phyloP scores from a whole-genome alignment of 2,329 filamentous ascomycete genomes.

The Fusarium hostae region DNA sequence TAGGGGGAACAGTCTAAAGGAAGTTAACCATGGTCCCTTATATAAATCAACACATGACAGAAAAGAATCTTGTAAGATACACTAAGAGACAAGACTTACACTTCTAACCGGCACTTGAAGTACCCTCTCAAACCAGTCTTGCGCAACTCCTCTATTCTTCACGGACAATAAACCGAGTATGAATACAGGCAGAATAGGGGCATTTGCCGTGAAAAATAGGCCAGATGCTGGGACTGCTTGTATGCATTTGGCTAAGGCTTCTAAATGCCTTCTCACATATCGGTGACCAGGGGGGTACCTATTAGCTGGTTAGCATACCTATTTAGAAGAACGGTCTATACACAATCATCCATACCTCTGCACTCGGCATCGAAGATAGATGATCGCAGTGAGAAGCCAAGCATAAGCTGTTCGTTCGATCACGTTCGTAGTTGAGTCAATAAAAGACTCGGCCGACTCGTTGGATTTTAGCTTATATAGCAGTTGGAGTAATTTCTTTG shows the following conservation, averaged over 20 bases:
- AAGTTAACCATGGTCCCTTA: background rate
- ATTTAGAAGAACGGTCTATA: background rate
- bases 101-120: constrained; percentile 3
- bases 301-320: background rate
- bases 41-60: background rate
- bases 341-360: constrained; percentile 6
- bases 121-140: constrained; percentile 1
- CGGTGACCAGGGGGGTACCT: background rate
- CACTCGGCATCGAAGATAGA: constrained; percentile 11
- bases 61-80: background rate
- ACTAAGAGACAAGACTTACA: background rate
- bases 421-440: background rate
- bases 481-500: constrained; percentile 2
- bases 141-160: background rate
- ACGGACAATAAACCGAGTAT: background rate
- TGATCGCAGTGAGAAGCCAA: constrained; percentile 10
- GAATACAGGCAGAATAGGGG: constrained; percentile 6
- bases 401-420: constrained; percentile 11
- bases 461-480: background rate
- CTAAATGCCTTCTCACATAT: background rate
- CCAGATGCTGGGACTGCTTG: background rate
- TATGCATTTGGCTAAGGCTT: constrained; percentile 2
- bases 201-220: background rate
- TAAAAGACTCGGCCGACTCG: background rate
- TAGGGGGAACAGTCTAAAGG: constrained; percentile 1